Evolutionary conservation across 2,329 filamentous ascomycete genomes (phyloP), one percentile per base, ranked within the genome.

Genomic region (Chalaropsis thielavioides): DNA sequence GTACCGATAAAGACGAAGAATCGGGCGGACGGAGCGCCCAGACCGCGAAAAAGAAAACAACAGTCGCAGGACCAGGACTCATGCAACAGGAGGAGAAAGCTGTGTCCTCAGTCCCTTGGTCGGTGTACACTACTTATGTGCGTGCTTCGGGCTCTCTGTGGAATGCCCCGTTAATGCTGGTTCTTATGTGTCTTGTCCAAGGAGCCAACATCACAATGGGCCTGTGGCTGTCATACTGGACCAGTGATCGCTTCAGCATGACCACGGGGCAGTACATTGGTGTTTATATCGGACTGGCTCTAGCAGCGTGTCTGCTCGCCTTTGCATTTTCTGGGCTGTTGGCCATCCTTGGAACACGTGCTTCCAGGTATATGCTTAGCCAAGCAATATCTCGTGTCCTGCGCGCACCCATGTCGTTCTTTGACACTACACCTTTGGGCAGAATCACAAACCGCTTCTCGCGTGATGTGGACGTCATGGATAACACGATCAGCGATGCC

Each of bases 391-490:
- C 80, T 8, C 82, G 89, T 17, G 90, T 94, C 0, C 76, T 87
- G n/a, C 79, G 84, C 31, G 84, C 84, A 2, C 84, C 84, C n/a
- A 86, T 87, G 90, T 88, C 89, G 3, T 97, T 97, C 77, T 97
- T 97, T 76, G 94, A 99, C 71, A 97, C 94, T 0, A 97, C 94
- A 0, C 94, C 94, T 0, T 81, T 97, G 0, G 94, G 94, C 22
- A 87, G 92, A 44, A 96, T 97, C 73, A 96, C 91, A 24, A 97
- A 97, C 74, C 89, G 94, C 17, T 97, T 97, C 76, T 95, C 90
- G 40, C 88, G 92, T 70, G 94, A 99, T 71, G 89, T 97, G 49
- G 90, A 96, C 71, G 90, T 94, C 65, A 95, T 97, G 90, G 94
- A 97, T 76, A 96, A 96, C 74, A 90, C 86, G 66, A 77, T 96